These are phyloP conservation scores for Liriodendron chinense DNA, from an alignment of 164 flowering plant genomes.

Conservation along the genomic window DNA sequence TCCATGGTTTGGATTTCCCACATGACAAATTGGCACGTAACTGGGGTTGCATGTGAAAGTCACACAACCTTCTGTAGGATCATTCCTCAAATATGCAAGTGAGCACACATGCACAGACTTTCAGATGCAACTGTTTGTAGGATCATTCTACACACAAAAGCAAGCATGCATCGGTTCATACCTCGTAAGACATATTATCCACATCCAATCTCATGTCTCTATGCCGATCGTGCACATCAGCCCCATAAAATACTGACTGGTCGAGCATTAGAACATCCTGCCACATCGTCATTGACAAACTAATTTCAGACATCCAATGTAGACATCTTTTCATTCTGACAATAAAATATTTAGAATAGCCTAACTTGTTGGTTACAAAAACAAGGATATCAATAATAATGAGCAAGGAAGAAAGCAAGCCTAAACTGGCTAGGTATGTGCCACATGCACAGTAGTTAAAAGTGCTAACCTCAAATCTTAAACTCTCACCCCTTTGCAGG, in stretches of 20 bases:
- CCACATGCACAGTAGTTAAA: not conserved
- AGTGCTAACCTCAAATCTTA: conserved; percentile 73
- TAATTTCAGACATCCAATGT: not conserved
- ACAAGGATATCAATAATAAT: not conserved
- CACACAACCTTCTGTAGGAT: too few relatives aligned
- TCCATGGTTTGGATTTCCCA: too few relatives aligned
- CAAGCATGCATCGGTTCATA: conserved; percentile 9
- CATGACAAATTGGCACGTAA: too few relatives aligned
- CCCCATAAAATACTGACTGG: conserved; percentile 62
- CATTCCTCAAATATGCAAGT: too few relatives aligned
- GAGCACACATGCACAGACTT: too few relatives aligned
- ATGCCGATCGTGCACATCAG: conserved; percentile 80
- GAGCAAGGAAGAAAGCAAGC: not conserved
- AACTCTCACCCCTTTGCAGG: conserved; percentile 73
- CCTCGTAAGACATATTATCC: conserved; percentile 97
- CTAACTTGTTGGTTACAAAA: not conserved
- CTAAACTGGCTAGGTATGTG: not conserved
- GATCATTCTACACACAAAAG: not conserved
- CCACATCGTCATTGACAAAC: not conserved
- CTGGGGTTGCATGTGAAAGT: too few relatives aligned
- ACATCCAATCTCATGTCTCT: conserved; percentile 97
- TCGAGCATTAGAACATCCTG: conserved; percentile 88
- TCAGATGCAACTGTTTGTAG: too few relatives aligned
- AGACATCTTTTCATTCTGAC: not conserved
- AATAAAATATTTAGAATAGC: not conserved